These are phyloP conservation scores for Talaromyces islandicus DNA, from an alignment of 2,329 filamentous ascomycete genomes.

Conservation along the genomic window DNA sequence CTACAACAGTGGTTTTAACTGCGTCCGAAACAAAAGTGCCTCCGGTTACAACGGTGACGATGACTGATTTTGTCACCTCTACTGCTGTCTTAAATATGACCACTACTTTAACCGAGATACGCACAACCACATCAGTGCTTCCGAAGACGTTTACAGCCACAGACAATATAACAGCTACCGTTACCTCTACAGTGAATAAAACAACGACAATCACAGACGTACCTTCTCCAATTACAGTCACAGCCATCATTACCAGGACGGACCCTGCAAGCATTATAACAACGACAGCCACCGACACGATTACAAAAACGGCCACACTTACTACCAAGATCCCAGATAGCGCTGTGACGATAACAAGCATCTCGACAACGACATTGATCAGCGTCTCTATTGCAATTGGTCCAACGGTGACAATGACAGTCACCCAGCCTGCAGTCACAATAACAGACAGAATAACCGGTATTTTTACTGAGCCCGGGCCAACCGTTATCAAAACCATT, in stretches of 20 bases:
- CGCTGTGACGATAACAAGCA: background rate
- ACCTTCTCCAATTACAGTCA: background rate
- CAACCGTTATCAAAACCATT: background rate
- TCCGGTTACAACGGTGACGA: background rate
- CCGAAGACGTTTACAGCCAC: background rate
- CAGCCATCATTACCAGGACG: background rate
- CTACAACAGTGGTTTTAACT: background rate
- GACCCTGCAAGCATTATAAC: background rate
- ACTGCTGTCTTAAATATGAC: background rate
- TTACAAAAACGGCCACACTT: background rate
- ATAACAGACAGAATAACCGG: background rate
- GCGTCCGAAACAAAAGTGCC: background rate
- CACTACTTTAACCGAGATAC: background rate
- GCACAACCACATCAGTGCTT: background rate
- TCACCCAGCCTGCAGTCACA: background rate
- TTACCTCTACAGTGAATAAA: background rate
- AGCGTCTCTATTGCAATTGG: background rate
- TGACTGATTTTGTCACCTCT: background rate
- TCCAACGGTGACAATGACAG: background rate
- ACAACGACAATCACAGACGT: background rate
- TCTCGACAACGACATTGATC: background rate
- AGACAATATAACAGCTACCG: background rate
- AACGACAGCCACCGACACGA: background rate
- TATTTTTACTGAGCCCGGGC: background rate
- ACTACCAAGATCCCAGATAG: no score